A percentile compares a stretch with the other conserved stretches of the same genome.
Evolutionary conservation across 208 protist genomes (phyloP).

Genomic region (Crithidia expoeki): DNA sequence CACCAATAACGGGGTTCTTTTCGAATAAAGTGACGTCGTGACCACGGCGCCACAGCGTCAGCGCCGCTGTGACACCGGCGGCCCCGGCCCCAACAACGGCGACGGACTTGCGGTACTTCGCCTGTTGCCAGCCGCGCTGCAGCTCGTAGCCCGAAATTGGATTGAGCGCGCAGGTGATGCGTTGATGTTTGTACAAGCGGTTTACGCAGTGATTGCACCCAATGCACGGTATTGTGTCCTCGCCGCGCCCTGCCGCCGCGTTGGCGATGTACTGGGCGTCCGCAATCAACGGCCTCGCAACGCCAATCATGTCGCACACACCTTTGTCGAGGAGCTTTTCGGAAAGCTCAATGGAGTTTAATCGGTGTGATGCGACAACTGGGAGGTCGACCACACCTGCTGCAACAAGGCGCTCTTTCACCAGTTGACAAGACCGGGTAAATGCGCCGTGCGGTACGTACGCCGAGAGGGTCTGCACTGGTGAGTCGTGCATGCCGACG

Average conservation of each 20-base stretch:
- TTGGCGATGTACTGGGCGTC: slow-evolving; percentile 92
- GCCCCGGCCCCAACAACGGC: slow-evolving; percentile 93
- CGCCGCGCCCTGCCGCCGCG: slow-evolving; percentile 52
- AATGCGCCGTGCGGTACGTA: slow-evolving; percentile 92
- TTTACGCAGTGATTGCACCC: slow-evolving; percentile 96
- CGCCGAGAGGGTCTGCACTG: slow-evolving; percentile 92
- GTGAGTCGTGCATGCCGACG: slow-evolving; percentile 96
- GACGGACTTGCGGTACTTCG: slow-evolving; percentile 68
- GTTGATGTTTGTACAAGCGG: slow-evolving; percentile 88
- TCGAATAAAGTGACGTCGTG: slow-evolving; percentile 94
- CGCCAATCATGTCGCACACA: slow-evolving; percentile 90
- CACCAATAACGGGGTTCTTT: slow-evolving; percentile 72
- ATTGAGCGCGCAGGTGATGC: slow-evolving; percentile 92
- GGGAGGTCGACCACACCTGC: slow-evolving; percentile 55
- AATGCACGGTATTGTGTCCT: slow-evolving; percentile 93
- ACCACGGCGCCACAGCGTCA: slow-evolving; percentile 88
- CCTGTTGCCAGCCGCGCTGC: slow-evolving; percentile 65
- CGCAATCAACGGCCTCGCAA: slow-evolving; percentile 91
- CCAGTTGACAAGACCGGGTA: slow-evolving; percentile 66
- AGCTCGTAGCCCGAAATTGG: slow-evolving; percentile 90
- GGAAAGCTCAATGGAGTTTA: slow-evolving; percentile 88
- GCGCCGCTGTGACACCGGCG: slow-evolving; percentile 89
- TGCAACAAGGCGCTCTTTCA: slow-evolving; percentile 56
- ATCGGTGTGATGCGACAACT: slow-evolving; percentile 91
- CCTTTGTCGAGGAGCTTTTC: slow-evolving; percentile 71